phyloP scores from a whole-genome alignment of 257 asterid genomes.

The Nicotiana attenuata region DNA sequence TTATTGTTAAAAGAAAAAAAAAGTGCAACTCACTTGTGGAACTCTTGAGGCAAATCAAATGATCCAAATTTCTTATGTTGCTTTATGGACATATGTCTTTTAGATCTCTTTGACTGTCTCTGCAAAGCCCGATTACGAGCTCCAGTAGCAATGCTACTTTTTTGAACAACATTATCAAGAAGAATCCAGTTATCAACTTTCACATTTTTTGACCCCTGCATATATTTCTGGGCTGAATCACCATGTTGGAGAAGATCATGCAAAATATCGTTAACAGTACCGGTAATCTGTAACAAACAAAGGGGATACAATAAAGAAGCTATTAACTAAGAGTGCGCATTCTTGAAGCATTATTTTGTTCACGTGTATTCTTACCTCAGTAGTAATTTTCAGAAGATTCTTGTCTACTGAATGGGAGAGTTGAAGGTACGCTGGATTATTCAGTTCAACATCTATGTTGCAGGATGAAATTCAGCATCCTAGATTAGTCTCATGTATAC shows the following conservation, averaged over 20 bases:
- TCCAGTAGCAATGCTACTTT: slow-evolving; percentile 27
- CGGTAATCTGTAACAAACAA: slow-evolving; percentile 35
- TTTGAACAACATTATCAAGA: slow-evolving; percentile 70
- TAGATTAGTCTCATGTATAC: not conserved
- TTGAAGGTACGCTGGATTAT: slow-evolving; percentile 61
- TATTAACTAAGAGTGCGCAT: not conserved
- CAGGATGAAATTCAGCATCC: not conserved
- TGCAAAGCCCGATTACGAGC: slow-evolving; percentile 28
- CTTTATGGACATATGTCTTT: slow-evolving; percentile 66
- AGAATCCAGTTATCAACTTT: slow-evolving; percentile 73
- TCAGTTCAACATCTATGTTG: slow-evolving; percentile 36
- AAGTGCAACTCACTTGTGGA: slow-evolving; percentile 53
- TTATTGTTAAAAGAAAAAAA: not conserved
- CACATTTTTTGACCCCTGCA: slow-evolving; percentile 68
- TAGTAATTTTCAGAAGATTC: slow-evolving; percentile 43
- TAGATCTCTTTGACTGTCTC: slow-evolving; percentile 60
- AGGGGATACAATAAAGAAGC: slow-evolving; percentile 8
- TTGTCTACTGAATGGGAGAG: slow-evolving; percentile 57
- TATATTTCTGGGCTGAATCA: slow-evolving; percentile 70
- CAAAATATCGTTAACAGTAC: slow-evolving; percentile 49
- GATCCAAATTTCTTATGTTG: slow-evolving; percentile 62
- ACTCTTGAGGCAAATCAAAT: slow-evolving; percentile 55
- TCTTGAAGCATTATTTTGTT: not conserved
- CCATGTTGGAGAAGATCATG: slow-evolving; percentile 78
- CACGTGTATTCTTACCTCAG: slow-evolving; percentile 36